Percentiles rank a stretch among this genome's conserved stretches.
Conservation (phyloP, 2,329 filamentous ascomycete genomes). For the Epichloe glyceriae region DNA sequence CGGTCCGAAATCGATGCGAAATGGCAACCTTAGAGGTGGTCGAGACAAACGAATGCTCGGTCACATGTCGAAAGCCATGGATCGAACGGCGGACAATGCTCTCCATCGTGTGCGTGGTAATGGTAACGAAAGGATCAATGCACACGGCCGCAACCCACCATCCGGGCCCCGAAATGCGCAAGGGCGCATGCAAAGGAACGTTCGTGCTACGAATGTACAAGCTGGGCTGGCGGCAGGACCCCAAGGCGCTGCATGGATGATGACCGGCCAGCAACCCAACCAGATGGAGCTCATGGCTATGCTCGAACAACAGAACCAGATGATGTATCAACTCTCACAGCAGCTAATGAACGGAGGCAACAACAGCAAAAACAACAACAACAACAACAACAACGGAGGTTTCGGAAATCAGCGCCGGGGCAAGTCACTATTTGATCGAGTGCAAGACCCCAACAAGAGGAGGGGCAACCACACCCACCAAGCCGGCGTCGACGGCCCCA, state of each 20-base stretch:
- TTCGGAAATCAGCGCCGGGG: constrained; percentile 27
- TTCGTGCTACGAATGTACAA: constrained; percentile 33
- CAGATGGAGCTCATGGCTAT: constrained; percentile 56
- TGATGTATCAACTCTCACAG: constrained; percentile 66
- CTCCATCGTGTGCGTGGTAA: constrained; percentile 69
- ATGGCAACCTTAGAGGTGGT: constrained; percentile 43
- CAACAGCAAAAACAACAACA: constrained; percentile 24
- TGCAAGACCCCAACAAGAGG: constrained; percentile 38
- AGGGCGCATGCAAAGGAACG: constrained; percentile 33
- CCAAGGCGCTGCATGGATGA: constrained; percentile 32
- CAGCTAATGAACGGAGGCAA: constrained; percentile 44
- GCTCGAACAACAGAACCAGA: constrained; percentile 74
- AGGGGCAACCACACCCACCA: constrained; percentile 29
- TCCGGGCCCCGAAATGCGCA: constrained; percentile 54
- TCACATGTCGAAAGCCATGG: constrained; percentile 72
- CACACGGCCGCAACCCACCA: constrained; percentile 57
- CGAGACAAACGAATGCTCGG: constrained; percentile 75
- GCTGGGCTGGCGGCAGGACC: constrained; percentile 31
- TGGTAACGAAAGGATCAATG: constrained; percentile 69
- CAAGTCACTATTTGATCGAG: constrained; percentile 62
- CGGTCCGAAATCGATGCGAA: constrained; percentile 89
- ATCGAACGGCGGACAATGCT: constrained; percentile 59
- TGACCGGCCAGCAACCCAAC: constrained; percentile 32
- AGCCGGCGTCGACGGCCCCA: constrained; percentile 20
- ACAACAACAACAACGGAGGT: constrained; percentile 6